Evolutionary conservation across 176 grass and related monocot species (phyloP).

Genomic region (Eragrostis curvula): DNA sequence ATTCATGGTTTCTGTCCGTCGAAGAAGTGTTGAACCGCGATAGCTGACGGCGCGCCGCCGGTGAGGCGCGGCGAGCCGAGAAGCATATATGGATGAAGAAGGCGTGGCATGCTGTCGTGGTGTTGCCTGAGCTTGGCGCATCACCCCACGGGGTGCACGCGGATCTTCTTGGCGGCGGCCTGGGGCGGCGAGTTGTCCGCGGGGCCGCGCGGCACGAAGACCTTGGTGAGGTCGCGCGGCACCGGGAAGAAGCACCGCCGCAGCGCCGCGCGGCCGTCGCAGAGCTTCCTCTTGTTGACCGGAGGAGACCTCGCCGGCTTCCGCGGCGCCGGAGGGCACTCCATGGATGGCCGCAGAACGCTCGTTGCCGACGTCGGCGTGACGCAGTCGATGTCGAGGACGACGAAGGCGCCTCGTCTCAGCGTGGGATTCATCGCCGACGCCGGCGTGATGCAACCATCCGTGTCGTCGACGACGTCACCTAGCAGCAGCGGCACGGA

Average conservation of each 20-base stretch:
- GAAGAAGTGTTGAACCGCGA: not conserved
- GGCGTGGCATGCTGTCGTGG: not conserved
- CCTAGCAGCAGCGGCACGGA: too few relatives aligned
- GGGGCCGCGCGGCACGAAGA: constrained; percentile 55
- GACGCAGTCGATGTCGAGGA: not conserved
- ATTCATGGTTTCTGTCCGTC: not conserved
- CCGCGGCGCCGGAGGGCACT: constrained; percentile 72
- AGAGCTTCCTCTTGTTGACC: constrained; percentile 53
- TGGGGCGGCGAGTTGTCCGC: not conserved
- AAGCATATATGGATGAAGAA: not conserved
- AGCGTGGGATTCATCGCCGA: too few relatives aligned
- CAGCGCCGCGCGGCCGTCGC: not conserved
- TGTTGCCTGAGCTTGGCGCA: not conserved
- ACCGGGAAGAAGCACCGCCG: constrained; percentile 57
- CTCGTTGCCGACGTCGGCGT: constrained; percentile 55
- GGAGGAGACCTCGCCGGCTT: constrained; percentile 35
- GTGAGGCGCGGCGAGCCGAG: not conserved
- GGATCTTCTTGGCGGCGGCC: constrained; percentile 60
- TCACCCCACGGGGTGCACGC: constrained; percentile 41
- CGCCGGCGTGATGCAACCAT: too few relatives aligned
- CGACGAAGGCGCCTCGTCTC: not conserved
- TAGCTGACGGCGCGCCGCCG: not conserved
- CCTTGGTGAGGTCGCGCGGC: constrained; percentile 54
- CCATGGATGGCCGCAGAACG: constrained; percentile 30
- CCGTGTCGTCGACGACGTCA: too few relatives aligned